A percentile compares a stretch with the other conserved stretches of the same genome.
Evolutionary conservation across 2,329 filamentous ascomycete species (phyloP).

Genomic region (Stachybotrys chlorohalonatus): DNA sequence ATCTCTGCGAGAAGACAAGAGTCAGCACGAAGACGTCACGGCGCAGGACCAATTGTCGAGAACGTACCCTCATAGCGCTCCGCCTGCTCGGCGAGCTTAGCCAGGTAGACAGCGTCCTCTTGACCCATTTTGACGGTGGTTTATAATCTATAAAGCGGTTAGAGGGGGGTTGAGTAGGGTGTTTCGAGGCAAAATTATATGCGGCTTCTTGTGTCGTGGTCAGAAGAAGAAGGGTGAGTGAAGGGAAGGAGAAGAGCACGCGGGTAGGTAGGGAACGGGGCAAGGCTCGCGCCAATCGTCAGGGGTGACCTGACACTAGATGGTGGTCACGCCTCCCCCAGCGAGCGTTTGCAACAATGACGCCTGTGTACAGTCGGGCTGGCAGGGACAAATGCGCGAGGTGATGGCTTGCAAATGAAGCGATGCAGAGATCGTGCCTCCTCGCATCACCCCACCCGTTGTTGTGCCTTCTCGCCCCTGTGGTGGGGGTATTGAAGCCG

Average conservation of each 20-base stretch:
- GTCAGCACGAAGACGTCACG: slow-evolving; percentile 2
- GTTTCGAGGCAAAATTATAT: no score
- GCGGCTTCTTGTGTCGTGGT: no score
- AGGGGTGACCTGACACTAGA: background rate
- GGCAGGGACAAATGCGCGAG: background rate
- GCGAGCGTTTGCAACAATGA: background rate
- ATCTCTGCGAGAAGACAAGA: slow-evolving; percentile 57
- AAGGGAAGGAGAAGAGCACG: background rate
- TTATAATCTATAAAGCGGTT: background rate
- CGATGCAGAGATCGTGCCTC: background rate
- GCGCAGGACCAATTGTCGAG: slow-evolving; percentile 1
- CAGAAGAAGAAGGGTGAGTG: background rate
- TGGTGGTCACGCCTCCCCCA: background rate
- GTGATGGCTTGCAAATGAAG: background rate
- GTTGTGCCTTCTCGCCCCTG: background rate
- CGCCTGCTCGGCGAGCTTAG: slow-evolving; percentile 99
- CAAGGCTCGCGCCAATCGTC: background rate
- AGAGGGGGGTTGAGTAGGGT: background rate
- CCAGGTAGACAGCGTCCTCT: slow-evolving; percentile 98
- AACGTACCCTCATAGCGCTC: slow-evolving; percentile 97
- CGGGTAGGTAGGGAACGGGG: background rate
- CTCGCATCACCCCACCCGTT: background rate
- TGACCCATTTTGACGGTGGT: slow-evolving; percentile 76
- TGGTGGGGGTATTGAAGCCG: background rate
- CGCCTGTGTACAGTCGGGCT: background rate